phyloP scores from a whole-genome alignment of 257 asterid species.

The Salvia splendens region DNA sequence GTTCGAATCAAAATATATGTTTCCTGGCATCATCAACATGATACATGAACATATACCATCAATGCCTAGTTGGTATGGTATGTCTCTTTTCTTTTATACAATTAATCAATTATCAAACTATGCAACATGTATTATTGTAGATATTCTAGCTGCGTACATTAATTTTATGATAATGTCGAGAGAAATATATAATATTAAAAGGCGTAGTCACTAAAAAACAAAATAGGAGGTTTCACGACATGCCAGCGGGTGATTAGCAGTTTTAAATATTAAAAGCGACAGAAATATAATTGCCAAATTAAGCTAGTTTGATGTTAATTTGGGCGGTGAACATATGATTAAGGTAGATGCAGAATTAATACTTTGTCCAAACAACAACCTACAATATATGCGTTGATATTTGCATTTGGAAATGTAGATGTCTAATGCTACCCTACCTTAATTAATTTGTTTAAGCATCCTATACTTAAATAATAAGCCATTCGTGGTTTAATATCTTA shows the following conservation, averaged over 20 bases:
- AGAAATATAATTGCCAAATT: not conserved
- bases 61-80: too few relatives aligned
- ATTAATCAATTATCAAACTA: too few relatives aligned
- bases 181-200: not conserved
- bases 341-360: conserved; percentile 19
- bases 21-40: too few relatives aligned
- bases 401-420: not conserved
- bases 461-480: not conserved
- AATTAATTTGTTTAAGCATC: conserved; percentile 13
- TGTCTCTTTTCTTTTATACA: too few relatives aligned
- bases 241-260: conserved; percentile 17
- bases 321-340: conserved; percentile 27
- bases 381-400: conserved; percentile 26
- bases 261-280: conserved; percentile 5
- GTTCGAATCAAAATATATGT: too few relatives aligned
- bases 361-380: conserved; percentile 26
- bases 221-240: not conserved
- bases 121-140: too few relatives aligned
- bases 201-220: not conserved
- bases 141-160: too few relatives aligned
- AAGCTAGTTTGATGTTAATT: not conserved
- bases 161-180: not conserved
- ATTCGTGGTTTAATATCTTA: not conserved
- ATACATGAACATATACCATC: too few relatives aligned
- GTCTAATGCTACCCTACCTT: conserved; percentile 3